Base-by-base conservation (phyloP, 768 basidiomycete species). In the Dioszegia hungarica region DNA sequence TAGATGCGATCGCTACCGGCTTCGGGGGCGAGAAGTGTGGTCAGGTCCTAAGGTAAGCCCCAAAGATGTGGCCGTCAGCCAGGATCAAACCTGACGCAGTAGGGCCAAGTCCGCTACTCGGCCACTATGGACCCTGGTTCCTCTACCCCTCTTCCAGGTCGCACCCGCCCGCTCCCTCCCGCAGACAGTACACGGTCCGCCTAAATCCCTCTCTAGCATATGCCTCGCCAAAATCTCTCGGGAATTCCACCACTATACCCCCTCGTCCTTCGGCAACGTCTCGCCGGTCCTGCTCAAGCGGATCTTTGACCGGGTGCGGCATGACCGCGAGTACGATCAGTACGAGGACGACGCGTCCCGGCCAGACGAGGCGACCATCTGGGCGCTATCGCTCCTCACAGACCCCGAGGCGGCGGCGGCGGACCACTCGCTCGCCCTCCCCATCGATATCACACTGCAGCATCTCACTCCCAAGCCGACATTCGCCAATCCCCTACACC, bases 351-450 rank as follows among this genome's bases (percentile, higher is more conserved):
- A 29, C 12, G 28, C 48, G 31, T 12, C 31, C 20, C 45, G 55
- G 43, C 68, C 68, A 1, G 71, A 73, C 41, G 58, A 61, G 43
- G 51, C 62, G 27, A 70, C 66, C 2, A 40, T 73, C 2, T 73
- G 68, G 71, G 60, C 54, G 1, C 48, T 58, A 5, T 39, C 52
- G 0, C 57, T 58, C 0, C 34, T 64, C 6, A 14, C 48, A 9
- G 60, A 63, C 41, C 64, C 62, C 11, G 51, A 59, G 0, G 37
- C 24, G 17, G 25, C 37, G 14, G 49, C 36, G 19, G 37, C 14
- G 25, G 37, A 45, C 24, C 59, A 63, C 31, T 60, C 55, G 4
- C 47, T 65, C 17, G 53, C 56, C 45, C 20, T 71, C 37, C 61
- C 67, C 3, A 40, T 47, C 6, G 37, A 34, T 11, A 48, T 51